Evolutionary conservation across 2,329 filamentous ascomycete species (phyloP).

Genomic region (Xylogone sp.): DNA sequence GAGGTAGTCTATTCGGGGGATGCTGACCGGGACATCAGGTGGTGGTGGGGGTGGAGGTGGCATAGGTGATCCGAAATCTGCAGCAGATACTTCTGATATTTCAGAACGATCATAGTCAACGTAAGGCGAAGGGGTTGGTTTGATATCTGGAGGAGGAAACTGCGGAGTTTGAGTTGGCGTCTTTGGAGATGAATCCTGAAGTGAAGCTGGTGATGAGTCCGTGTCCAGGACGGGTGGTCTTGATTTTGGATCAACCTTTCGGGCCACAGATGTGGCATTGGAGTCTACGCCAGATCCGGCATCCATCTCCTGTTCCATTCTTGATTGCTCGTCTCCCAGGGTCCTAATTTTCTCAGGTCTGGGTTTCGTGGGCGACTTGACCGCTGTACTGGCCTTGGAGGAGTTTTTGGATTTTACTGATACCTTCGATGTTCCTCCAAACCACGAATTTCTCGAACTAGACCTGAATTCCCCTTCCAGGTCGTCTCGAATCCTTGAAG

Average conservation of each 20-base stretch:
- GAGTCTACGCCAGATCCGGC: slow-evolving; percentile 26
- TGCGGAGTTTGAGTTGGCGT: slow-evolving; percentile 55
- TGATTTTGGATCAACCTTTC: slow-evolving; percentile 32
- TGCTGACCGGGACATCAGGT: slow-evolving; percentile 54
- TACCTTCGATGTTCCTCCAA: slow-evolving; percentile 44
- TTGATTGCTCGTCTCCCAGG: slow-evolving; percentile 9
- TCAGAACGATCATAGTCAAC: slow-evolving; percentile 32
- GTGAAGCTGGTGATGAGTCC: slow-evolving; percentile 43
- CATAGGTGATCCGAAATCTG: slow-evolving; percentile 20
- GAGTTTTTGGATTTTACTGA: slow-evolving; percentile 48
- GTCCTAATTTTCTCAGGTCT: slow-evolving; percentile 29
- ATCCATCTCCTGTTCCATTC: slow-evolving; percentile 14
- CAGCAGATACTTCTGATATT: slow-evolving; percentile 18
- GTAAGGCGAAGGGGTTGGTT: slow-evolving; percentile 26
- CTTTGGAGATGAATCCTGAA: slow-evolving; percentile 53
- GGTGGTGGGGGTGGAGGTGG: slow-evolving; percentile 73
- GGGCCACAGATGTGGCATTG: slow-evolving; percentile 36
- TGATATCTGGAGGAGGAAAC: slow-evolving; percentile 33
- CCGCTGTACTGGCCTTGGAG: slow-evolving; percentile 55
- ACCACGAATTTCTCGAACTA: slow-evolving; percentile 43
- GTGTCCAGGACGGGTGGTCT: slow-evolving; percentile 20
- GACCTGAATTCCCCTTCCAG: slow-evolving; percentile 31
- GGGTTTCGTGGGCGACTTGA: slow-evolving; percentile 34
- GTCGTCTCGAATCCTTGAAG: slow-evolving; percentile 35
- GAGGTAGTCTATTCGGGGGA: slow-evolving; percentile 86